Evolutionary conservation across 108 stramenopile genomes (phyloP).

Genomic region (Schizochytrium sp.): DNA sequence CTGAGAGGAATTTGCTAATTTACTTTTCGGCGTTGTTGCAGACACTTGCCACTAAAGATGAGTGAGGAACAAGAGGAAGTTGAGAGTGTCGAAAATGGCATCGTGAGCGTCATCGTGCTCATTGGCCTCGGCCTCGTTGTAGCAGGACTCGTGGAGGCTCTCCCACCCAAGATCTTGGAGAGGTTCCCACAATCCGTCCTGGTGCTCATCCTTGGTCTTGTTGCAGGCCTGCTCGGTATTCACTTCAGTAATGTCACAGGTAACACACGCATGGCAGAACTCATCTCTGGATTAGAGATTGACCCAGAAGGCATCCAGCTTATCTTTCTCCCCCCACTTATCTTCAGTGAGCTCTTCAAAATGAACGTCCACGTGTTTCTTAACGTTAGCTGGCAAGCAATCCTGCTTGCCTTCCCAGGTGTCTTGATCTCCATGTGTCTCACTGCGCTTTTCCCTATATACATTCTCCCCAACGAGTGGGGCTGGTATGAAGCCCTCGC

Average conservation of each 20-base stretch:
- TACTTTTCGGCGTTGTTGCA: no score
- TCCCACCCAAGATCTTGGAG: conserved; percentile 25
- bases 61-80: conserved; percentile 17
- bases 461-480: conserved; percentile 71
- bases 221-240: conserved; percentile 5
- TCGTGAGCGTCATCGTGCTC: conserved; percentile 27
- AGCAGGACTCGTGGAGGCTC: conserved; percentile 15
- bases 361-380: conserved; percentile 64
- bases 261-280: no score
- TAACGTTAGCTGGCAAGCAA: conserved; percentile 45
- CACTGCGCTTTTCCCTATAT: conserved; percentile 63
- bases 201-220: conserved; percentile 29
- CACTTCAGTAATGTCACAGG: background rate
- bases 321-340: conserved; percentile 31
- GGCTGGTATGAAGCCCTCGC: conserved; percentile 69
- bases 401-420: conserved; percentile 72
- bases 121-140: conserved; percentile 1
- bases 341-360: conserved; percentile 60
- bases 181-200: conserved; percentile 54
- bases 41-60: background rate
- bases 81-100: conserved; percentile 2
- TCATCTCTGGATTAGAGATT: background rate
- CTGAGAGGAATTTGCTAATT: no score
- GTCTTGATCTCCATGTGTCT: conserved; percentile 68
- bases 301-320: conserved; percentile 56